phyloP scores from a whole-genome alignment of 2,329 filamentous ascomycete species.

The Ilyonectria destructans region DNA sequence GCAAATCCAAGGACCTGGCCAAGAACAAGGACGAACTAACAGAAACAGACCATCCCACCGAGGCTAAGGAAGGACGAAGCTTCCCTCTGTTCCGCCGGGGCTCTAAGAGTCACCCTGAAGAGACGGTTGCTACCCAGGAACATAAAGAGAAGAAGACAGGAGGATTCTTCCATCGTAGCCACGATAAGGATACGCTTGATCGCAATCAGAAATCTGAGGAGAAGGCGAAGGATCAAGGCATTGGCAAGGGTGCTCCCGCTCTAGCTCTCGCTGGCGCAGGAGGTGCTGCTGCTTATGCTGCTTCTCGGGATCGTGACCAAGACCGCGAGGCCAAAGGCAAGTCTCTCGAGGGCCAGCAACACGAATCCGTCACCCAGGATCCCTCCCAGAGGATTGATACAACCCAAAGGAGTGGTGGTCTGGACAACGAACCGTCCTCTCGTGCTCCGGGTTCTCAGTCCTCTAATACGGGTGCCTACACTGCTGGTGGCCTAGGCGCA shows the following conservation, averaged over 20 bases:
- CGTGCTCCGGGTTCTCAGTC: neutral
- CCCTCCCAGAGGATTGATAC: neutral
- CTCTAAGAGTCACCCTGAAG: constrained; percentile 13
- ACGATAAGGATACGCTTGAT: constrained; percentile 30
- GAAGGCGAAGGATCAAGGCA: too few relatives aligned
- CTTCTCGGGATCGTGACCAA: constrained; percentile 26
- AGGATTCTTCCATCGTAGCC: constrained; percentile 1
- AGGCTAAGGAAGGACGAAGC: constrained; percentile 31
- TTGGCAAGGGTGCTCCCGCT: constrained; percentile 30
- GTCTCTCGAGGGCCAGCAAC: neutral
- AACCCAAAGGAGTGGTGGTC: neutral
- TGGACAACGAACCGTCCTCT: constrained; percentile 6
- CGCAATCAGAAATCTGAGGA: neutral
- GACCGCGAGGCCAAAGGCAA: constrained; percentile 16
- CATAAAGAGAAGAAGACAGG: too few relatives aligned
- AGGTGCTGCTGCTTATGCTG: constrained; percentile 30
- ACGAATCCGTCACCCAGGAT: neutral
- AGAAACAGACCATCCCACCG: too few relatives aligned
- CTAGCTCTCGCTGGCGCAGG: constrained; percentile 39
- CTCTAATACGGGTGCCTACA: too few relatives aligned
- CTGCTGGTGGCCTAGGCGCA: too few relatives aligned
- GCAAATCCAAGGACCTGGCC: too few relatives aligned
- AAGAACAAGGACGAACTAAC: too few relatives aligned
- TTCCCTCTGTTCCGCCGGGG: constrained; percentile 36
- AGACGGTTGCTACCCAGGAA: too few relatives aligned